phyloP scores from a whole-genome alignment of 805 yeast species.

The Metschnikowia colocasiae region DNA sequence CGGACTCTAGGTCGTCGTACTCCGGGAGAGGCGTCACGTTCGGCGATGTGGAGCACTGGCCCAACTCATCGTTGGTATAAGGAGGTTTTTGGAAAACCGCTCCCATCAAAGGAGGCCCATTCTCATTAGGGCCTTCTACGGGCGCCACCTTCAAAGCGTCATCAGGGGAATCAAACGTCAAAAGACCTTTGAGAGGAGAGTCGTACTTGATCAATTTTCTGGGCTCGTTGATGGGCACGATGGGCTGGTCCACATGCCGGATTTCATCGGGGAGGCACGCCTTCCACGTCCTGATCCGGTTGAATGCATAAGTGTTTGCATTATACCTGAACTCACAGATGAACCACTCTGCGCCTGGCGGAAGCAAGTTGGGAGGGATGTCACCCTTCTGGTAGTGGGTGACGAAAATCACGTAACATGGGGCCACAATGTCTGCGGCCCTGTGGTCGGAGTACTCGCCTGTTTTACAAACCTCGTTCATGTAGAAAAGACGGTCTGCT shows the following conservation, averaged over 20 bases:
- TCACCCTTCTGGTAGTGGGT: conserved; percentile 95
- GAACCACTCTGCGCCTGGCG: conserved; percentile 78
- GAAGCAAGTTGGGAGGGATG: conserved; percentile 60
- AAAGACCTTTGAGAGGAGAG: conserved; percentile 76
- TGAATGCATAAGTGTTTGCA: conserved; percentile 84
- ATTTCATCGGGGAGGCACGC: conserved; percentile 98
- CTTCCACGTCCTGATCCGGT: conserved; percentile 96
- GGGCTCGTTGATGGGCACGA: conserved; percentile 63
- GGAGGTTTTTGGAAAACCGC: conserved; percentile 80
- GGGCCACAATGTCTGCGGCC: conserved; percentile 84
- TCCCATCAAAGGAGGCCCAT: conserved; percentile 92
- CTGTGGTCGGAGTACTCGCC: conserved; percentile 95
- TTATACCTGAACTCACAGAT: conserved; percentile 94
- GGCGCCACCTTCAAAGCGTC: conserved; percentile 81
- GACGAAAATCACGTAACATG: conserved; percentile 91
- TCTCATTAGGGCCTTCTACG: conserved; percentile 67
- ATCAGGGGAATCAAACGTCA: conserved; percentile 70
- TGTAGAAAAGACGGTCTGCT: conserved; percentile 82
- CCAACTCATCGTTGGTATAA: conserved; percentile 77
- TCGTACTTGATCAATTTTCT: conserved; percentile 70
- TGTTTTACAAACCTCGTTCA: conserved; percentile 92
- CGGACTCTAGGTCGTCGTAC: conserved; percentile 33
- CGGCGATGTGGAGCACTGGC: conserved; percentile 53
- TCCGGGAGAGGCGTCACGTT: conserved; percentile 38
- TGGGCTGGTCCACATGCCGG: conserved; percentile 72